A percentile compares a stretch with the other conserved stretches of the same genome.
phyloP scores from a whole-genome alignment of 169 alveolate species.

The Plasmodium billcollinsi region DNA sequence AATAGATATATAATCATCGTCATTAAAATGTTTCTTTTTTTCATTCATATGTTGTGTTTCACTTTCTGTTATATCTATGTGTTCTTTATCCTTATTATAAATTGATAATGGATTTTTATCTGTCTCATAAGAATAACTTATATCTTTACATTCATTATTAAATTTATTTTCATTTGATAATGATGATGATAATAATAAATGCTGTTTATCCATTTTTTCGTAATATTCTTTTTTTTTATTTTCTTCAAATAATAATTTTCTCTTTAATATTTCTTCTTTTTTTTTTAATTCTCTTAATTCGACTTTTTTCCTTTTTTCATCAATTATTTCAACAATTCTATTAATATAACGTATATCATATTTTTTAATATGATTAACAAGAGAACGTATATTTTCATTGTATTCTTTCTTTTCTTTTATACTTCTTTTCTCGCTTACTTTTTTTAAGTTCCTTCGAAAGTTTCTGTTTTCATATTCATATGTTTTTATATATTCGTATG shows the following conservation, averaged over 20 bases:
- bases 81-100: background rate
- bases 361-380: conserved; percentile 85
- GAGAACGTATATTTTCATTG: conserved; percentile 83
- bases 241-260: conserved; percentile 28
- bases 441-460: conserved; percentile 45
- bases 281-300: conserved; percentile 22
- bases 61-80: background rate
- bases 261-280: conserved; percentile 19
- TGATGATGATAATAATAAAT: background rate
- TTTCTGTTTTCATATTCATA: conserved; percentile 52
- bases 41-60: background rate
- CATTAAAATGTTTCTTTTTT: background rate
- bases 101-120: background rate
- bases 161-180: too few species aligned
- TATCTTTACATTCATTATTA: background rate
- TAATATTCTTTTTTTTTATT: conserved; percentile 60
- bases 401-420: conserved; percentile 85
- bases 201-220: conserved; percentile 68
- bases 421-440: conserved; percentile 81
- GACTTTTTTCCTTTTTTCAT: conserved; percentile 44
- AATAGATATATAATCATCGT: background rate
- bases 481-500: conserved; percentile 17
- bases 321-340: conserved; percentile 32
- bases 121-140: background rate
- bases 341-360: conserved; percentile 77